These are phyloP conservation scores for Cytospora paraplurivora DNA, from an alignment of 2,329 filamentous ascomycete genomes.

Conservation along the genomic window DNA sequence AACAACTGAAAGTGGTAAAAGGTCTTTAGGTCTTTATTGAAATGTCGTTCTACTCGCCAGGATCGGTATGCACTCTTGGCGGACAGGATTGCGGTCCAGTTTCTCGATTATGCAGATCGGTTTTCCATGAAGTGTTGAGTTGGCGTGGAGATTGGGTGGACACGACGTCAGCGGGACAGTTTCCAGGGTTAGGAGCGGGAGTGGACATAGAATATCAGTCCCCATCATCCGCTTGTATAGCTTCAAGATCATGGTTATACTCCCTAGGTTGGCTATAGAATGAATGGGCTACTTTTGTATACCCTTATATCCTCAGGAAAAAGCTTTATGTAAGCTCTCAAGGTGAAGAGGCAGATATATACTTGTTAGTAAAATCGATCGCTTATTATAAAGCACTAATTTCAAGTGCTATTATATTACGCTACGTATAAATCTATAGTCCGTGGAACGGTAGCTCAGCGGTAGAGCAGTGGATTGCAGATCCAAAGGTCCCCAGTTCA, in stretches of 20 bases:
- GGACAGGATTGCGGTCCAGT: constrained; percentile 10
- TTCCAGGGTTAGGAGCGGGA: constrained; percentile 14
- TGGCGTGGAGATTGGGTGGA: constrained; percentile 16
- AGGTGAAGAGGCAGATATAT: too few relatives aligned
- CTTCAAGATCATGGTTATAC: too few relatives aligned
- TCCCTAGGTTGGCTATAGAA: too few relatives aligned
- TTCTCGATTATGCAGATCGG: constrained; percentile 22
- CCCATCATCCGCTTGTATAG: too few relatives aligned
- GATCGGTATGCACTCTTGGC: constrained; percentile 1
- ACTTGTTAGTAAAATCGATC: too few relatives aligned
- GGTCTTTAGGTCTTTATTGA: not conserved
- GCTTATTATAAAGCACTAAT: too few relatives aligned
- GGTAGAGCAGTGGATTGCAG: not conserved
- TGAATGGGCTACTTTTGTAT: too few relatives aligned
- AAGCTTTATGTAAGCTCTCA: too few relatives aligned
- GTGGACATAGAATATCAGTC: not conserved
- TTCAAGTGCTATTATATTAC: too few relatives aligned
- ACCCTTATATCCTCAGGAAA: too few relatives aligned
- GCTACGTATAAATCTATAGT: too few relatives aligned
- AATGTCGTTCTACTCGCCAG: constrained; percentile 6
- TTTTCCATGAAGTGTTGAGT: constrained; percentile 14
- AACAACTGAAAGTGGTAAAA: constrained; percentile 10
- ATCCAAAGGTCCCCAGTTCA: not conserved
- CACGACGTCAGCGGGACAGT: constrained; percentile 17
- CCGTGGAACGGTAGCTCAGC: not conserved